Evolutionary conservation across 768 basidiomycete species (phyloP), one percentile per base, ranked within the genome.

Genomic region (Lanmaoa rubissima): DNA sequence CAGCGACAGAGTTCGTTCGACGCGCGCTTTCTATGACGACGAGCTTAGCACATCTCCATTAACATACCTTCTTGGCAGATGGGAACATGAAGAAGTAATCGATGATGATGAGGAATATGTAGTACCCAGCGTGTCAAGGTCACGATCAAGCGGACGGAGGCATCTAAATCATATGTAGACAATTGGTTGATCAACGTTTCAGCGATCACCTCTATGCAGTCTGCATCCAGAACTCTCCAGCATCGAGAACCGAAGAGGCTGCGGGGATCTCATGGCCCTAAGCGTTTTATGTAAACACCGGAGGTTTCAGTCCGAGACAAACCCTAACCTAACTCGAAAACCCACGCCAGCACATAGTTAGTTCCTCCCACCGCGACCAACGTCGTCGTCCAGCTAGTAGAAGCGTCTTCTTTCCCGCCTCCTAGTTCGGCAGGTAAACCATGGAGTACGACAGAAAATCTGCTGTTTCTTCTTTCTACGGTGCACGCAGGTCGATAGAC

Each of bases 401-500:
- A 49, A 58, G 43, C 26, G 21, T n/a, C 43, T 57, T 46, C 49
- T 35, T 35, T 49, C 38, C 32, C 49, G 38, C 47, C 31, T 38
- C 52, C 32, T 34, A 51, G 17, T 19, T 41, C 12, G 26, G 55
- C 46, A 64, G 55, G 31, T 32, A 31, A 24, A 45, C 44, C 21
- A 90, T 90, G 89, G 89, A 90, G 61, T 78, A 82, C 64, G 90
- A 90, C 74, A 81, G 87, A 66, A 89, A 87, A 72, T 90, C 90
- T 5, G 81, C 82, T 1, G 86, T 88, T 5, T 91, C 90, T 10
- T 91, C 89, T 4, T 92, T 90, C 77, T 91, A 90, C 60, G 86
- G 84, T 21, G 71, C 61, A 35, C 81, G 82, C 38, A 83, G 84
- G 69, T 80, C 88, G n/a, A 64, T 78, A 58, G 86, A 92, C 64